These are phyloP conservation scores for Isabelozyma pseudorhagii DNA, from an alignment of 805 yeast genomes.

Conservation along the genomic window DNA sequence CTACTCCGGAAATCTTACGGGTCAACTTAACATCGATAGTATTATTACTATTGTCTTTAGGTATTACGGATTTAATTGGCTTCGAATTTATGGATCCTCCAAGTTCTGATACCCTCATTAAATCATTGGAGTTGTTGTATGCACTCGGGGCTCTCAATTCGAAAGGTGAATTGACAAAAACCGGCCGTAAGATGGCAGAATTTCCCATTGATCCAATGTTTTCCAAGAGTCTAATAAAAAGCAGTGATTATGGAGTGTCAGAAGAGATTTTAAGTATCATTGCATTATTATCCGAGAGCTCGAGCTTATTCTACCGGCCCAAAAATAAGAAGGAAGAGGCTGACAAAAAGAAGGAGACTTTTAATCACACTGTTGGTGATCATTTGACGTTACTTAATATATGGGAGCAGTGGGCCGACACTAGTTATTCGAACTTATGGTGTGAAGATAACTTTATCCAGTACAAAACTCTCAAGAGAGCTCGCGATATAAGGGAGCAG, in stretches of 20 bases:
- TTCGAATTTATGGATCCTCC: slow-evolving; percentile 95
- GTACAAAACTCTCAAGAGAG: slow-evolving; percentile 66
- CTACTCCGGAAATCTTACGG: slow-evolving; percentile 90
- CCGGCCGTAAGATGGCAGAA: slow-evolving; percentile 84
- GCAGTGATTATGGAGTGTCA: slow-evolving; percentile 59
- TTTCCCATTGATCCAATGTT: slow-evolving; percentile 92
- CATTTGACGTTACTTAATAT: slow-evolving; percentile 73
- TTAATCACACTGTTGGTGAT: slow-evolving; percentile 64
- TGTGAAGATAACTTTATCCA: slow-evolving; percentile 82
- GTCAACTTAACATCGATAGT: slow-evolving; percentile 78
- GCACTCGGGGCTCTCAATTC: slow-evolving; percentile 83
- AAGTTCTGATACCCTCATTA: slow-evolving; percentile 63
- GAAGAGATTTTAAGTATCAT: slow-evolving; percentile 70
- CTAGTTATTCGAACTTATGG: slow-evolving; percentile 72
- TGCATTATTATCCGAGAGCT: slow-evolving; percentile 80
- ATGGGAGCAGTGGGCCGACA: slow-evolving; percentile 72
- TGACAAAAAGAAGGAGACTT: slow-evolving; percentile 57
- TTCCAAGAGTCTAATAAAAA: slow-evolving; percentile 68
- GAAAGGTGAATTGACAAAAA: slow-evolving; percentile 69
- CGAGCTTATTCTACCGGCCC: slow-evolving; percentile 68
- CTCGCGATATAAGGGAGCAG: slow-evolving; percentile 69
- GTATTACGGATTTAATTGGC: slow-evolving; percentile 73
- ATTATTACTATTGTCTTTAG: slow-evolving; percentile 73
- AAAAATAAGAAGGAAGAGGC: slow-evolving; percentile 65
- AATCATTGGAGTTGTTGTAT: slow-evolving; percentile 78